Conservation (phyloP, 352 stramenopile species). For the Phytophthora pistaciae region DNA sequence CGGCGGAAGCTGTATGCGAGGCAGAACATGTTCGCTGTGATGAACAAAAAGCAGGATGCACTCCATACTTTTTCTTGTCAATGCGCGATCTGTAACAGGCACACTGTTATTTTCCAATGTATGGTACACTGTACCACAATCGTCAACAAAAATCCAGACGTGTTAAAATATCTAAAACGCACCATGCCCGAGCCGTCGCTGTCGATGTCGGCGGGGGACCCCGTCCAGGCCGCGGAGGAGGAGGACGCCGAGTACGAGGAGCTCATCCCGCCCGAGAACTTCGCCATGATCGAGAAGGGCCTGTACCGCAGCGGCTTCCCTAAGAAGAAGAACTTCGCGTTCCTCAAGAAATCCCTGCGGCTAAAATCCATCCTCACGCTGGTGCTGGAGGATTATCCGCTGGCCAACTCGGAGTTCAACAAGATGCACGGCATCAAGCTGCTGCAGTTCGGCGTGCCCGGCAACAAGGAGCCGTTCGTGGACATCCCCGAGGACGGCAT, state of each 20-base stretch:
- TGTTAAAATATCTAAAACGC: too few relatives aligned
- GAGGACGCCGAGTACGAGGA: conserved; percentile 82
- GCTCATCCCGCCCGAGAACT: conserved; percentile 90
- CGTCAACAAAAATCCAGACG: too few relatives aligned
- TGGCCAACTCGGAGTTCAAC: conserved; percentile 86
- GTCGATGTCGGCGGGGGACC: conserved; percentile 25
- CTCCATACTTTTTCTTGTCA: too few relatives aligned
- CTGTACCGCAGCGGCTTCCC: conserved; percentile 90
- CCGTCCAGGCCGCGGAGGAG: conserved; percentile 61
- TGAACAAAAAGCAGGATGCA: too few relatives aligned
- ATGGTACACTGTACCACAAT: too few relatives aligned
- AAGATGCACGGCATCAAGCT: conserved; percentile 81
- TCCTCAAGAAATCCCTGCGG: conserved; percentile 79
- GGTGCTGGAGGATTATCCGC: conserved; percentile 89
- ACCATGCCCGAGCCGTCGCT: conserved; percentile 11
- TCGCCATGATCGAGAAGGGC: conserved; percentile 89
- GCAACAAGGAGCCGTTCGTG: conserved; percentile 91
- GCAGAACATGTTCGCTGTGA: too few relatives aligned
- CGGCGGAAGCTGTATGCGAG: too few relatives aligned
- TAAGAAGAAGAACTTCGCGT: conserved; percentile 92
- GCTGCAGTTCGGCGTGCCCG: conserved; percentile 85
- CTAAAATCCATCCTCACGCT: conserved; percentile 88
- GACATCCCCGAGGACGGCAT: conserved; percentile 89
- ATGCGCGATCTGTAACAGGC: too few relatives aligned
- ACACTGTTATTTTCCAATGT: too few relatives aligned